Percentiles rank a stretch among this genome's conserved stretches.
These are phyloP conservation scores for Davidsoniella neocaledoniae DNA, from an alignment of 2,329 filamentous ascomycete species.

Conservation along the genomic window DNA sequence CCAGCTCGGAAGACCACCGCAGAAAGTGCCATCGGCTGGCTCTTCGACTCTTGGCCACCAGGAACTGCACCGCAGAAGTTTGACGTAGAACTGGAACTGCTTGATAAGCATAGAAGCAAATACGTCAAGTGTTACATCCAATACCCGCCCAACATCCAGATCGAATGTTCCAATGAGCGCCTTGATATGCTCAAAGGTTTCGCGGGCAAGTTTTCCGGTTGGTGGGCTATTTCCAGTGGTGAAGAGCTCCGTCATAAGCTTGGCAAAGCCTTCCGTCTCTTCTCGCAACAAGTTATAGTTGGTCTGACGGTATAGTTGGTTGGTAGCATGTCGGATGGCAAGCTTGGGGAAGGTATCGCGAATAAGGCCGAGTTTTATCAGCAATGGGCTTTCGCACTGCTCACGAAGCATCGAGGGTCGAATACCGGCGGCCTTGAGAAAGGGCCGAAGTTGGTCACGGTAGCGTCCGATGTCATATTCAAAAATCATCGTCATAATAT, in stretches of 20 bases:
- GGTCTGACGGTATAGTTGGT: constrained; percentile 82
- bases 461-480: constrained; percentile 45
- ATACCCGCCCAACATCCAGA: constrained; percentile 80
- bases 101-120: constrained; percentile 88
- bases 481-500: constrained; percentile 63
- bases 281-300: constrained; percentile 94
- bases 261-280: constrained; percentile 92
- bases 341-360: constrained; percentile 70
- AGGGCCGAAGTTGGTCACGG: constrained; percentile 39
- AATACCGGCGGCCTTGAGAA: constrained; percentile 58
- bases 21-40: constrained; percentile 22
- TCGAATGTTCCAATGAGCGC: constrained; percentile 94
- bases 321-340: constrained; percentile 78
- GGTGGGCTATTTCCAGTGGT: constrained; percentile 63
- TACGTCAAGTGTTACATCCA: constrained; percentile 89
- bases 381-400: constrained; percentile 61
- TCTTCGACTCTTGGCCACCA: constrained; percentile 73
- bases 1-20: constrained; percentile 66
- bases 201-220: constrained; percentile 59
- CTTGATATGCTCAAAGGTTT: constrained; percentile 83
- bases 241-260: constrained; percentile 89
- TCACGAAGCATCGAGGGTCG: constrained; percentile 57
- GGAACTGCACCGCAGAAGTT: constrained; percentile 75
- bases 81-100: constrained; percentile 86
- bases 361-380: constrained; percentile 64